phyloP scores from a whole-genome alignment of 2,329 filamentous ascomycete species.

The Myriosclerotinia duriaeana region DNA sequence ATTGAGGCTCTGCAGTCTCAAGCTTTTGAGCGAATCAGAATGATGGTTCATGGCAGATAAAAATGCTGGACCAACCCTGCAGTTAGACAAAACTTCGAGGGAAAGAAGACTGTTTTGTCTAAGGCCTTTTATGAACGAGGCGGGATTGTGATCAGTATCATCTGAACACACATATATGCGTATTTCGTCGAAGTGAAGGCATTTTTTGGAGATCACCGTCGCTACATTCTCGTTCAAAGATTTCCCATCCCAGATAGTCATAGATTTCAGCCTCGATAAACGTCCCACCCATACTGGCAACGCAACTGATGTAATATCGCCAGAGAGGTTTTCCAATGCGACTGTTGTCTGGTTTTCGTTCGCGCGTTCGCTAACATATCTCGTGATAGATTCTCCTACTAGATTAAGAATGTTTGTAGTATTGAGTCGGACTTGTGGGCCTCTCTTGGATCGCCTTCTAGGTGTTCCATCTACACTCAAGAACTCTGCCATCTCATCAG shows the following conservation, averaged over 20 bases:
- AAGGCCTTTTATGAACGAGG: constrained; percentile 57
- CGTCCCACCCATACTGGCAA: constrained; percentile 60
- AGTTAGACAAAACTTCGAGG: constrained; percentile 58
- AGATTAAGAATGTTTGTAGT: constrained; percentile 45
- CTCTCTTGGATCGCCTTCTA: constrained; percentile 35
- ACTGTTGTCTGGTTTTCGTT: constrained; percentile 47
- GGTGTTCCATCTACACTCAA: constrained; percentile 39
- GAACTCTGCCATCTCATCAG: constrained; percentile 42
- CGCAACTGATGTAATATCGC: constrained; percentile 51
- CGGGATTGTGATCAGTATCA: constrained; percentile 53
- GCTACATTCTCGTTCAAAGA: constrained; percentile 56
- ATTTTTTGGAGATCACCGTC: constrained; percentile 55
- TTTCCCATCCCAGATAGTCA: constrained; percentile 62
- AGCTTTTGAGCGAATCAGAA: constrained; percentile 52
- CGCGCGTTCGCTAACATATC: constrained; percentile 47
- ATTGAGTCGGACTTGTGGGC: constrained; percentile 39
- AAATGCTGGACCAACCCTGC: constrained; percentile 54
- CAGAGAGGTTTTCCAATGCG: constrained; percentile 58
- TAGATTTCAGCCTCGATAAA: constrained; percentile 55
- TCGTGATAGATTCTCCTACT: constrained; percentile 58
- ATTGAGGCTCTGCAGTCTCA: constrained; percentile 51
- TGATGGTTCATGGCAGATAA: constrained; percentile 55
- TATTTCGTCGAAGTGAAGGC: constrained; percentile 60
- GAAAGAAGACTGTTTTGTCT: constrained; percentile 56
- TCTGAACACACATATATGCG: constrained; percentile 51